phyloP scores from a whole-genome alignment of 371 early-diverging fungal genomes.

The Fennellomyces sp. region DNA sequence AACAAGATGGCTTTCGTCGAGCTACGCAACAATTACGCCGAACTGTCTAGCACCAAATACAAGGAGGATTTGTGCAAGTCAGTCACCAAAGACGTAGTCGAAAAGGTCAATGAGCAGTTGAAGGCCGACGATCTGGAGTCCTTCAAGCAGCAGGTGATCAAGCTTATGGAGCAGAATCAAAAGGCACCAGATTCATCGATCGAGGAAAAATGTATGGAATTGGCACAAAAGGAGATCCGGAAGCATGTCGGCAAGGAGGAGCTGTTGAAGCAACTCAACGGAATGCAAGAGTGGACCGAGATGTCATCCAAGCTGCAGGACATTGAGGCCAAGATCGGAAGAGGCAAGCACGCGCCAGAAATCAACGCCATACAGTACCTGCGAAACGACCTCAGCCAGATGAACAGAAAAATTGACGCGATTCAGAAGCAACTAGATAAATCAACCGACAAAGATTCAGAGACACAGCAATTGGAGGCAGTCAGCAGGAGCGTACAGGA shows the following conservation, averaged over 20 bases:
- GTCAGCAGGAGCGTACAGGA: background rate
- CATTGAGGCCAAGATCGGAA: background rate
- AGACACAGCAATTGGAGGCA: background rate
- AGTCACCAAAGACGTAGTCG: background rate
- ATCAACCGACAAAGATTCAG: background rate
- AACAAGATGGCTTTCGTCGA: background rate
- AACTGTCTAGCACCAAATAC: background rate
- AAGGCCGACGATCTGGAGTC: background rate
- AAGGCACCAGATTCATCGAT: background rate
- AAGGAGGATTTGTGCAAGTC: background rate
- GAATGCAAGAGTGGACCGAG: no score
- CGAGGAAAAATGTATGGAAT: background rate
- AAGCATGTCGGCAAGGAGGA: no score
- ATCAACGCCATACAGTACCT: background rate
- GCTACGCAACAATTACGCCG: background rate
- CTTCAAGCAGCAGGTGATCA: background rate
- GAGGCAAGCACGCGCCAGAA: background rate
- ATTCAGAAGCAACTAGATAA: background rate
- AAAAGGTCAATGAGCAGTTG: background rate
- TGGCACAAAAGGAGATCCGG: background rate
- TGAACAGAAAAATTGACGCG: background rate
- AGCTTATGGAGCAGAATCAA: background rate
- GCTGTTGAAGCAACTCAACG: no score
- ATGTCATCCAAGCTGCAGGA: no score
- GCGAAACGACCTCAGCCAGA: background rate